These are phyloP conservation scores for Colletotrichum sp. DNA, from an alignment of 2,329 filamentous ascomycete genomes.

Conservation along the genomic window DNA sequence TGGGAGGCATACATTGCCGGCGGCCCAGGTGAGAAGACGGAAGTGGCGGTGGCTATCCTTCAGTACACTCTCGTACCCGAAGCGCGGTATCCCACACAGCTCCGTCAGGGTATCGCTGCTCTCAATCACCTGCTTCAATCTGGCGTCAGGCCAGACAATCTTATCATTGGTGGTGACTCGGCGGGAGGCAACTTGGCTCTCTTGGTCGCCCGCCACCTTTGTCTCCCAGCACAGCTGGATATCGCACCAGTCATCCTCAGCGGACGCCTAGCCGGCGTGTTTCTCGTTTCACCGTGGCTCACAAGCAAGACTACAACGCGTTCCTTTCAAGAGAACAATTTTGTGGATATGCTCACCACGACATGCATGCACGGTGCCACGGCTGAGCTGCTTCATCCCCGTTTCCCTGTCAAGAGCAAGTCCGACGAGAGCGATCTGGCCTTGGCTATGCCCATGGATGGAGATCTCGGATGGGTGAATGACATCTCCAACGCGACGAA, in stretches of 20 bases:
- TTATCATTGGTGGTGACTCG: slow-evolving; percentile 40
- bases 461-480: slow-evolving; percentile 30
- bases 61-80: slow-evolving; percentile 21
- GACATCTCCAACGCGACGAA: slow-evolving; percentile 25
- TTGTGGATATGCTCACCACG: slow-evolving; percentile 37
- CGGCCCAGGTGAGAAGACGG: background rate
- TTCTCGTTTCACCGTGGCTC: slow-evolving; percentile 38
- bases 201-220: slow-evolving; percentile 35
- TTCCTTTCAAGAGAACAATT: slow-evolving; percentile 30
- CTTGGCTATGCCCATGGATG: slow-evolving; percentile 33
- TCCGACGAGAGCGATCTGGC: slow-evolving; percentile 22
- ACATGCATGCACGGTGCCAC: background rate
- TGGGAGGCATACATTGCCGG: slow-evolving; percentile 26
- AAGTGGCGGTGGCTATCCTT: slow-evolving; percentile 19
- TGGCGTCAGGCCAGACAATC: slow-evolving; percentile 32
- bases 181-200: slow-evolving; percentile 38
- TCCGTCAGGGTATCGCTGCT: slow-evolving; percentile 25
- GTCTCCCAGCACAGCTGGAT: slow-evolving; percentile 31
- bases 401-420: slow-evolving; percentile 15
- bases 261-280: slow-evolving; percentile 32
- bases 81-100: slow-evolving; percentile 15
- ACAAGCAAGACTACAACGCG: slow-evolving; percentile 21
- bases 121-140: slow-evolving; percentile 31
- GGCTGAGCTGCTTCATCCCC: background rate
- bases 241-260: slow-evolving; percentile 25